A percentile compares a stretch with the other conserved stretches of the same genome.
Conservation (phyloP, 2,329 filamentous ascomycete species). For the Epichloe uncinata region DNA sequence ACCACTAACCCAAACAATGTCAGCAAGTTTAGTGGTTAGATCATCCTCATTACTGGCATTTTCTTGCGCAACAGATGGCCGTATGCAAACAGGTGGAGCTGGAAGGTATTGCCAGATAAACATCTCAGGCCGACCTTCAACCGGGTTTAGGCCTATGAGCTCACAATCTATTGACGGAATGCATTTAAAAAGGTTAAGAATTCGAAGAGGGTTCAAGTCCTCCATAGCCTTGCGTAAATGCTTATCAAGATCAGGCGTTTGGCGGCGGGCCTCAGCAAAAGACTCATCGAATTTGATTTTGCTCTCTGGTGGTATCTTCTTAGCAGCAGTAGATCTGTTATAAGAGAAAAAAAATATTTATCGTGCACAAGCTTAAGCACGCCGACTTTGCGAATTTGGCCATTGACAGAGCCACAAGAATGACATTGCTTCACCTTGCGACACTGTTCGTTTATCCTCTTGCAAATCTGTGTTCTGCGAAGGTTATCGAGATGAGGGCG, state of each 20-base stretch:
- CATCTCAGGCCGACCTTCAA: slow-evolving; percentile 84
- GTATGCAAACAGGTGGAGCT: slow-evolving; percentile 84
- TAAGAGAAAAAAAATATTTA: slow-evolving; percentile 69
- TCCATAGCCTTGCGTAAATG: slow-evolving; percentile 87
- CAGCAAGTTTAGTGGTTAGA: slow-evolving; percentile 88
- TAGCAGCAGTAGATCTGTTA: slow-evolving; percentile 76
- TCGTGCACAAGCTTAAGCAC: slow-evolving; percentile 92
- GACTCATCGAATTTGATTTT: slow-evolving; percentile 80
- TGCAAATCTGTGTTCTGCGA: slow-evolving; percentile 68
- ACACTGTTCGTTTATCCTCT: slow-evolving; percentile 80
- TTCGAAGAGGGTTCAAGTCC: slow-evolving; percentile 79
- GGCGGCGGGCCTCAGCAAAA: slow-evolving; percentile 64
- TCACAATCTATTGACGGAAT: slow-evolving; percentile 81
- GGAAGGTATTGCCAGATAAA: slow-evolving; percentile 96
- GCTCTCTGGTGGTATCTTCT: slow-evolving; percentile 69
- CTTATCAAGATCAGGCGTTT: slow-evolving; percentile 75
- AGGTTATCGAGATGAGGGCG: slow-evolving; percentile 77
- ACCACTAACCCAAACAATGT: slow-evolving; percentile 87
- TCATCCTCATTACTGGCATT: slow-evolving; percentile 92
- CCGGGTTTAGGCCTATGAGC: slow-evolving; percentile 74
- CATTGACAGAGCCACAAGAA: slow-evolving; percentile 71
- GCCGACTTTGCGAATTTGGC: slow-evolving; percentile 80
- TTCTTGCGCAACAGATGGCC: slow-evolving; percentile 88
- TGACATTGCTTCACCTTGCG: slow-evolving; percentile 75
- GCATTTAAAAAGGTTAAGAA: slow-evolving; percentile 82